Conservation (phyloP, 345 rosid species). For the Eucalyptus leucophloia region DNA sequence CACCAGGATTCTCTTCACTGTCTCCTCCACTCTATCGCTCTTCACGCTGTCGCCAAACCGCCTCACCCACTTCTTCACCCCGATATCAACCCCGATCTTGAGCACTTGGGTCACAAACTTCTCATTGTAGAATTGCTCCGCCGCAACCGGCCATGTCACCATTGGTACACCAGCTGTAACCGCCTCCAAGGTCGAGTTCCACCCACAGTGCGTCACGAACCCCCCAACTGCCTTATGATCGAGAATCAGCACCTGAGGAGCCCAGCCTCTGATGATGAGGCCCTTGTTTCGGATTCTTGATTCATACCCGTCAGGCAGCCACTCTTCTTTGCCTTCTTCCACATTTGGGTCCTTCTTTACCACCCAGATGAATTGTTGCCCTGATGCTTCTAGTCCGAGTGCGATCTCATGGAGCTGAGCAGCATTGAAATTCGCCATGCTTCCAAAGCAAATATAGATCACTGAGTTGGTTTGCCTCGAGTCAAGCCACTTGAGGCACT, state of each 20-base stretch:
- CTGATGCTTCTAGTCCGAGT: conserved; percentile 20
- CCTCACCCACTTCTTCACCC: neutral
- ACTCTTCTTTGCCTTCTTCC: neutral
- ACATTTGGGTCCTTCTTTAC: neutral
- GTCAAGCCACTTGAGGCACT: conserved; percentile 32
- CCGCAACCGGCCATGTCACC: conserved; percentile 3
- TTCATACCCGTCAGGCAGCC: neutral
- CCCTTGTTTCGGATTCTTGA: neutral
- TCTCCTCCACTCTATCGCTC: neutral
- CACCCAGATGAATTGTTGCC: conserved; percentile 20
- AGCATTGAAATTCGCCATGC: neutral
- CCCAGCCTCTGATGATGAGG: neutral
- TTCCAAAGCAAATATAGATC: conserved; percentile 32
- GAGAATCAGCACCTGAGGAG: neutral
- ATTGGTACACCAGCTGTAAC: conserved; percentile 5
- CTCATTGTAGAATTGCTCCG: neutral
- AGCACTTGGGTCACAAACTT: neutral
- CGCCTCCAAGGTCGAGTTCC: neutral
- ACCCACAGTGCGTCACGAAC: neutral
- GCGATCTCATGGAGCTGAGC: conserved; percentile 27
- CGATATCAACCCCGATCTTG: neutral
- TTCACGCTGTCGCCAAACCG: neutral
- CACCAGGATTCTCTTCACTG: neutral
- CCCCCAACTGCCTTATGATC: neutral
- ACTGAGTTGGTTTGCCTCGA: conserved; percentile 20